Evolutionary conservation across 1,284 basidiomycete species (phyloP).

Genomic region (Cutaneotrichosporon cyanovorans): DNA sequence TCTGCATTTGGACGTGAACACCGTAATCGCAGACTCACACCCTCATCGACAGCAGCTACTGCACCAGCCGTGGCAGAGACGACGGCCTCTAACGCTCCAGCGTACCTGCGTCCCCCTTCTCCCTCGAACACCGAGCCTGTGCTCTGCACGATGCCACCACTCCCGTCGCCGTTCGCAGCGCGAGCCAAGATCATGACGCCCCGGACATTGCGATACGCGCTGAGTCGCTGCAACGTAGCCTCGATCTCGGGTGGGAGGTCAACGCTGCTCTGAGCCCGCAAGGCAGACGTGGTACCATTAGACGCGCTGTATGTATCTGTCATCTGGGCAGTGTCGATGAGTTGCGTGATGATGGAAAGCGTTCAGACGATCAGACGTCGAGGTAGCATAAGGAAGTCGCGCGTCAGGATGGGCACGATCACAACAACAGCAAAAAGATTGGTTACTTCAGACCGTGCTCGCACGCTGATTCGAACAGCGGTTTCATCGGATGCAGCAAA

Average conservation of each 20-base stretch:
- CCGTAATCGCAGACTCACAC: no score
- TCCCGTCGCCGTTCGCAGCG: constrained; percentile 38
- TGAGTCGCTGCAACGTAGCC: constrained; percentile 64
- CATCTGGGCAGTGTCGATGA: no score
- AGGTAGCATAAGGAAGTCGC: no score
- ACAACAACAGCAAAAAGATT: constrained; percentile 1
- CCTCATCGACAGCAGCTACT: constrained; percentile 49
- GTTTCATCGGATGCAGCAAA: no score
- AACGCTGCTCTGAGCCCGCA: not conserved
- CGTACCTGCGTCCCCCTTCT: constrained; percentile 72
- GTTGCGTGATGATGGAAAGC: not conserved
- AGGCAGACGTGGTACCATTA: no score
- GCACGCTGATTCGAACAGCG: constrained; percentile 17
- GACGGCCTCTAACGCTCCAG: constrained; percentile 65
- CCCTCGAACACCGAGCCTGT: constrained; percentile 81
- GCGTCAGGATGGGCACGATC: no score
- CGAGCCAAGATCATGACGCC: constrained; percentile 75
- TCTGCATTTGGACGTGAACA: no score
- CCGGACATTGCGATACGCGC: constrained; percentile 72
- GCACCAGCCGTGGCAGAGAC: constrained; percentile 69
- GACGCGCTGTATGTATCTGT: no score
- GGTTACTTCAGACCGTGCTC: no score
- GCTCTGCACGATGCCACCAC: constrained; percentile 61
- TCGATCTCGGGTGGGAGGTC: constrained; percentile 62
- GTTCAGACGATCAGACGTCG: not conserved